Evolutionary conservation across 73 alveolate species (phyloP), one percentile per base, ranked within the genome.

Genomic region (Diophrys sp.): DNA sequence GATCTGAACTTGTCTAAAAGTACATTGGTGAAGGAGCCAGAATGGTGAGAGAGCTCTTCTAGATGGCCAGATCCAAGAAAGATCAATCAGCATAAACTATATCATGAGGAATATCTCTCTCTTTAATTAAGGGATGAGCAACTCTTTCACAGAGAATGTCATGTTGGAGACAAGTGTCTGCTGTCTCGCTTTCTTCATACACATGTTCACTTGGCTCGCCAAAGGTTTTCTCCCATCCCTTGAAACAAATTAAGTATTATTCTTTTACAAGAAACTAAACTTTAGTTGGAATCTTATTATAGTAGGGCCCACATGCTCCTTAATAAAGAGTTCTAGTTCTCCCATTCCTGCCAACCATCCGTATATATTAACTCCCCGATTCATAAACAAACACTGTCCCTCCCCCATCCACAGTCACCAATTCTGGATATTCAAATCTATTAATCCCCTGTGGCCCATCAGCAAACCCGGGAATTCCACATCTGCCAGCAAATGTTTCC

Each of bases 401-500:
- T 2, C 69, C 74, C 67, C 71, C 77, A 54, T 83, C 91, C n/a
- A 75, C 81, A 1, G 81, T 85, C 0, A 83, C 91, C 24, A 83
- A 23, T 27, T 83, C 91, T 30, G 91, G 91, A 5, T 27, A 14
- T 25, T 31, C 26, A n/a, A 83, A 71, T 25, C 33, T 26, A 75
- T 83, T 83, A 5, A 54, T n/a, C 28, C 91, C 91, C 26, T 33
- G 54, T 0, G 71, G 75, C 8, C 91, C 91, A 68, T 83, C 91
- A 27, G 56, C 30, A 53, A 83, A 83, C 31, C 91, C 91, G 2
- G 80, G 71, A 24, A 31, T 30, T 18, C 85, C 86, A 75, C 91
- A 83, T 25, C 33, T 75, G 0, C 91, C 91, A n/a, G 91, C 85
- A 67, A 30, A 66, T 14, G 91, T 83, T 1, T 78, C 78, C 0